Percentiles rank a stretch among this genome's conserved stretches.
Conservation (phyloP, 164 flowering plant species). For the Sedum album region DNA sequence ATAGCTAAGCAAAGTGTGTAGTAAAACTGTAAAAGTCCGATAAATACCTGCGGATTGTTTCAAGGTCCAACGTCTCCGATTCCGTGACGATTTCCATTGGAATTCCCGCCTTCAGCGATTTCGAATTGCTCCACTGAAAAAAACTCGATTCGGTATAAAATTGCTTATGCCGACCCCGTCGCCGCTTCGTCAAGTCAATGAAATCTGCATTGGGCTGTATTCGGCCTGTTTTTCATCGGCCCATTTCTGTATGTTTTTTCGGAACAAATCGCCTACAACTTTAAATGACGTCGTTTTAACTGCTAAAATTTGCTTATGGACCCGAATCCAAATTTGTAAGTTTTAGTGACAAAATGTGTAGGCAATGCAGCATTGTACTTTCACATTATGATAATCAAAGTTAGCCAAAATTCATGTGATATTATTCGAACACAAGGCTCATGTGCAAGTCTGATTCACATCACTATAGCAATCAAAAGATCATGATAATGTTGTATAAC, state of each 20-base stretch:
- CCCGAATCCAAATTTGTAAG: too few relatives aligned
- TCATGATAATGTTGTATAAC: background rate
- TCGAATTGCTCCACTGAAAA: background rate
- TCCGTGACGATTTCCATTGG: conserved; percentile 12
- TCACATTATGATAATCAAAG: too few relatives aligned
- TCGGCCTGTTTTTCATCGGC: too few relatives aligned
- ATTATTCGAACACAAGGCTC: too few relatives aligned
- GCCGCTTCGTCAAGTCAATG: background rate
- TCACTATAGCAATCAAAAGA: background rate
- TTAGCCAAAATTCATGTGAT: too few relatives aligned
- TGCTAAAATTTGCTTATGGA: too few relatives aligned
- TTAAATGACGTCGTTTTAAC: too few relatives aligned
- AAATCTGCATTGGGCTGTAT: too few relatives aligned
- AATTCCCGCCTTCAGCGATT: conserved; percentile 5
- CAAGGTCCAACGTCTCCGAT: conserved; percentile 16
- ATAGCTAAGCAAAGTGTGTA: background rate
- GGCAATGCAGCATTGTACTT: too few relatives aligned
- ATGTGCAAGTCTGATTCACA: background rate
- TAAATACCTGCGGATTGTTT: conserved; percentile 23
- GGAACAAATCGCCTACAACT: too few relatives aligned
- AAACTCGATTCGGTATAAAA: background rate
- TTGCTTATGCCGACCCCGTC: background rate
- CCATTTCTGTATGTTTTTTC: too few relatives aligned
- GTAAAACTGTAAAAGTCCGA: background rate
- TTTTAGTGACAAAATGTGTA: too few relatives aligned